A percentile compares a stretch with the other conserved stretches of the same genome.
Evolutionary conservation across 306 rosid species (phyloP).

Genomic region (Cucumis melo): DNA sequence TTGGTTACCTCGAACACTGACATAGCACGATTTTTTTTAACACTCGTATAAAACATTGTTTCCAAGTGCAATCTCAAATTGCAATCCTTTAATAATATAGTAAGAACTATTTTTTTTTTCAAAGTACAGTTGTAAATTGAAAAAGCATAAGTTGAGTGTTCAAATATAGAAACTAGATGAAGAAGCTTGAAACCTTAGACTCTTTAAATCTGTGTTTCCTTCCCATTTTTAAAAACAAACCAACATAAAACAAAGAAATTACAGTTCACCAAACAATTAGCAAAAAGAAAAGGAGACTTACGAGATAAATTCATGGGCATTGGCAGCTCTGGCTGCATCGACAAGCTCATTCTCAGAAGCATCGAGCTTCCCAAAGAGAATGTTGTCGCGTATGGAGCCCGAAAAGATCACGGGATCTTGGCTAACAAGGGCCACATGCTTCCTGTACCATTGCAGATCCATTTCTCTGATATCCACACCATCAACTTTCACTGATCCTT

Average conservation of each 20-base stretch:
- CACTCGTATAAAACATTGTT: no score
- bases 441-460: constrained; percentile 65
- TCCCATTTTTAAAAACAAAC: no score
- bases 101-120: no score
- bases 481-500: constrained; percentile 66
- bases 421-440: constrained; percentile 71
- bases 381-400: constrained; percentile 58
- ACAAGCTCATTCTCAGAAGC: constrained; percentile 65
- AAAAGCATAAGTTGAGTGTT: not conserved
- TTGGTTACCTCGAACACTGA: no score
- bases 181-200: not conserved
- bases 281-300: constrained; percentile 20
- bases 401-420: constrained; percentile 86
- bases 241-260: not conserved
- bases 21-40: no score
- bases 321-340: constrained; percentile 73
- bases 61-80: no score
- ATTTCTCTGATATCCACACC: constrained; percentile 69
- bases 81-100: no score
- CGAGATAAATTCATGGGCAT: constrained; percentile 90
- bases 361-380: constrained; percentile 65
- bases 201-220: no score
- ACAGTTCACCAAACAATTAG: not conserved
- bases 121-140: no score
- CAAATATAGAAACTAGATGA: not conserved